These are phyloP conservation scores for Aquilaria malaccensis DNA, from an alignment of 345 rosid genomes.

Conservation along the genomic window DNA sequence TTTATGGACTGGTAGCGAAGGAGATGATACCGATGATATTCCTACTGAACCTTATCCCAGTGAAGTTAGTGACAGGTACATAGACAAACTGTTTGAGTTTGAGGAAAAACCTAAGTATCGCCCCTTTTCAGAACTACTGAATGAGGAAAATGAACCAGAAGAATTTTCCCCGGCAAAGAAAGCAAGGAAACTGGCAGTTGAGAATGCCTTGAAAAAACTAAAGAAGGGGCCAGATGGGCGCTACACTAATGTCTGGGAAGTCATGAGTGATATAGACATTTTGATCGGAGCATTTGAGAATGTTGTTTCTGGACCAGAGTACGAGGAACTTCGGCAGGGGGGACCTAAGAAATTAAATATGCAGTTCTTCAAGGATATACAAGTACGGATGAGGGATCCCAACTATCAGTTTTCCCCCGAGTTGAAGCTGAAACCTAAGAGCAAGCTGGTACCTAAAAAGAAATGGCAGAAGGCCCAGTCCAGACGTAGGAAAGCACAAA, in stretches of 20 bases:
- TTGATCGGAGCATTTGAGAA: conserved; percentile 89
- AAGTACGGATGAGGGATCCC: conserved; percentile 89
- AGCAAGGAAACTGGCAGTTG: conserved; percentile 89
- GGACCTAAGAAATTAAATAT: conserved; percentile 87
- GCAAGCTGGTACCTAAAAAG: conserved; percentile 79
- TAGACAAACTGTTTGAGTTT: conserved; percentile 82
- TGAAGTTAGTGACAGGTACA: conserved; percentile 66
- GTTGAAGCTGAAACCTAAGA: conserved; percentile 84
- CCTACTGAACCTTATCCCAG: conserved; percentile 79
- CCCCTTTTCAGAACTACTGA: conserved; percentile 69
- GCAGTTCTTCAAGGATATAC: conserved; percentile 95
- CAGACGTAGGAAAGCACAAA: conserved; percentile 78
- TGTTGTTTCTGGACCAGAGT: conserved; percentile 84
- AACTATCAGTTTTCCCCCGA: conserved; percentile 84
- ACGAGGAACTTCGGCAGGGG: conserved; percentile 87
- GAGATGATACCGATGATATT: conserved; percentile 68
- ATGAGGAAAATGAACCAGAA: conserved; percentile 74
- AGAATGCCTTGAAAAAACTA: conserved; percentile 84
- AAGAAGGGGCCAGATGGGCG: conserved; percentile 96
- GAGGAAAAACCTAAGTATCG: conserved; percentile 88
- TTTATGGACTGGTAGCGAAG: conserved; percentile 89
- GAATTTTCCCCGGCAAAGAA: conserved; percentile 88
- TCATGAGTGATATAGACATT: conserved; percentile 84
- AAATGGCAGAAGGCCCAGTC: conserved; percentile 88
- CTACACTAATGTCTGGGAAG: conserved; percentile 87